phyloP scores from a whole-genome alignment of 2,329 filamentous ascomycete genomes.

The Exophiala sideris region DNA sequence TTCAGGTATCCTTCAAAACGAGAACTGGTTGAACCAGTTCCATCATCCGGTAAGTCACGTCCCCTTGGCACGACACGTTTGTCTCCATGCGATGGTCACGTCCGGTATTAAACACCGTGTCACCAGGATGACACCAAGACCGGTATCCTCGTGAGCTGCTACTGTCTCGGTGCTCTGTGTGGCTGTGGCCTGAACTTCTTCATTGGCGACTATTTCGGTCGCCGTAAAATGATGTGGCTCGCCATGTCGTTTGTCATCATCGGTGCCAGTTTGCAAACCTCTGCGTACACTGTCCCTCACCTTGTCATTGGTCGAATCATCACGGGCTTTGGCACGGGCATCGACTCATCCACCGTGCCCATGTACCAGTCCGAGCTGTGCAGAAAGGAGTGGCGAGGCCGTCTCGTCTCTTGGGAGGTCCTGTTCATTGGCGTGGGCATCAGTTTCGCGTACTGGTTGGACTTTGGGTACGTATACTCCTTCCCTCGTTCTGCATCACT shows the following conservation, averaged over 20 bases:
- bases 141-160: constrained; percentile 29
- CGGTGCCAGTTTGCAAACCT: constrained; percentile 42
- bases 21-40: constrained; percentile 31
- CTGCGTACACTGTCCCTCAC: constrained; percentile 40
- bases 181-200: too few species aligned
- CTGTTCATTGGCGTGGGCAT: constrained; percentile 31
- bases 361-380: constrained; percentile 46
- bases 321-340: constrained; percentile 35
- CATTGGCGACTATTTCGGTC: constrained; percentile 48
- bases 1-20: constrained; percentile 32
- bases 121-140: constrained; percentile 22
- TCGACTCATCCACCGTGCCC: constrained; percentile 41
- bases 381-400: constrained; percentile 38
- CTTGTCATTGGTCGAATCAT: constrained; percentile 49
- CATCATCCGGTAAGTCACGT: constrained; percentile 12
- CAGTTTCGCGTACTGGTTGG: constrained; percentile 32
- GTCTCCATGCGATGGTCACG: background rate
- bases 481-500: background rate
- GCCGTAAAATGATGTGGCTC: constrained; percentile 42
- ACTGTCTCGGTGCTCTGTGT: constrained; percentile 25
- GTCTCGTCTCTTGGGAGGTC: constrained; percentile 51
- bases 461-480: constrained; percentile 21
- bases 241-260: constrained; percentile 42
- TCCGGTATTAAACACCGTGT: background rate
- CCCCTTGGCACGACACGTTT: background rate